Evolutionary conservation across 352 stramenopile species (phyloP).

Genomic region (Aphanomyces cochlioides): DNA sequence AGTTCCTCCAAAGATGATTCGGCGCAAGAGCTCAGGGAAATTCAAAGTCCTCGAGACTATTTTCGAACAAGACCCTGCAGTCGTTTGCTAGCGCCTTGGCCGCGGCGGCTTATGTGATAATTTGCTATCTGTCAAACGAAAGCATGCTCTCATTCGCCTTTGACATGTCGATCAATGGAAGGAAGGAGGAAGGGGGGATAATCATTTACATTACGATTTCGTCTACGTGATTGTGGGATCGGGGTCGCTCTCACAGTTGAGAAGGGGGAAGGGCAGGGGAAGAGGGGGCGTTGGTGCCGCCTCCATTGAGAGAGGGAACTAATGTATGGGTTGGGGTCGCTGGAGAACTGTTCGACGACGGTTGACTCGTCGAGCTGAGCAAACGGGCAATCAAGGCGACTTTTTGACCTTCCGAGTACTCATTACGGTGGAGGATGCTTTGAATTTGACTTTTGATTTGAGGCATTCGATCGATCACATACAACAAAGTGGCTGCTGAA

Average conservation of each 20-base stretch:
- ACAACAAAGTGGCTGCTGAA: conserved; percentile 71
- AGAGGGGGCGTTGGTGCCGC: too few relatives aligned
- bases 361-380: conserved; percentile 66
- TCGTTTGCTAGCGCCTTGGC: not conserved
- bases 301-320: too few relatives aligned
- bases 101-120: too few relatives aligned
- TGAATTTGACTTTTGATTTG: conserved; percentile 90
- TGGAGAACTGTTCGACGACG: not conserved
- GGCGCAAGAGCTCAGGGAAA: not conserved
- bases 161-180: too few relatives aligned
- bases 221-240: too few relatives aligned
- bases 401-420: conserved; percentile 85
- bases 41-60: conserved; percentile 19
- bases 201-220: too few relatives aligned
- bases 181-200: too few relatives aligned
- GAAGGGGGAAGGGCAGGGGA: too few relatives aligned
- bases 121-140: too few relatives aligned
- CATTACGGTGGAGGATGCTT: conserved; percentile 73
- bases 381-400: conserved; percentile 83
- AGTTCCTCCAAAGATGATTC: conserved; percentile 7
- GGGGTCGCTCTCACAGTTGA: too few relatives aligned
- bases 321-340: too few relatives aligned
- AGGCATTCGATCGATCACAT: conserved; percentile 81
- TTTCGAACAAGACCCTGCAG: conserved; percentile 15
- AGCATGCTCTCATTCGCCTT: too few relatives aligned